Base-by-base conservation (phyloP, 2,329 filamentous ascomycete genomes). In the Colletotrichum navitas region DNA sequence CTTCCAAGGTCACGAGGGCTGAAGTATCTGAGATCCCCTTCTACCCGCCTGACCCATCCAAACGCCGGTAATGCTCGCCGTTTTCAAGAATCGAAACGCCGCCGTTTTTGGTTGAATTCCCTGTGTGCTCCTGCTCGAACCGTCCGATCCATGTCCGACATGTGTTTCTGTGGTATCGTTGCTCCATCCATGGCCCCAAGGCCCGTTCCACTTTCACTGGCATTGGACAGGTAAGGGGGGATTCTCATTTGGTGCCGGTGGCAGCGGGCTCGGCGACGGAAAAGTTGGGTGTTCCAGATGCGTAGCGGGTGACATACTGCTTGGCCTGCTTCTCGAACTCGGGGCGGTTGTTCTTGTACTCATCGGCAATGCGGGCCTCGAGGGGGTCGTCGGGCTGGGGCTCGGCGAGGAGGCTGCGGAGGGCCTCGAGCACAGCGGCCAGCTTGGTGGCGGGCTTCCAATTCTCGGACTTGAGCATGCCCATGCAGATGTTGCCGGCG, bases 391-490 rank as follows among this genome's bases (percentile, higher is more conserved):
- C 94, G 8, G 93, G 91, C 85, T 94, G 93, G 2, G 95, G 95
- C 83, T 95, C 93, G 73, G 89, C 84, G 63, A 98, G 86, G 73
- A 97, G 87, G 74, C 89, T 87, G 74, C 92, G 86, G 29, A 95
- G 88, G 76, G 95, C 92, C 80, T 93, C 90, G 73, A 98, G 88
- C 36, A 97, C 94, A 64, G 90, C 89, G 56, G 84, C 83, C 75
- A 97, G 88, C 83, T 91, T 92, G 78, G 92, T 93, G 73, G 91
- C 91, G 24, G 95, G 95, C 87, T 97, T 98, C 95, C 95, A 98
- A 82, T 94, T 91, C 77, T 97, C 94, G 39, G 92, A 82, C 80
- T 95, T 94, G 76, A 98, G 89, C 81, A 95, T 89, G 72, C 90
- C 91, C 55, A 98, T 87, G 83, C 95, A 98, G 89, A 98, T 93